These are phyloP conservation scores for Aspergillus tubingensis DNA, from an alignment of 2,329 filamentous ascomycete genomes.

Conservation along the genomic window DNA sequence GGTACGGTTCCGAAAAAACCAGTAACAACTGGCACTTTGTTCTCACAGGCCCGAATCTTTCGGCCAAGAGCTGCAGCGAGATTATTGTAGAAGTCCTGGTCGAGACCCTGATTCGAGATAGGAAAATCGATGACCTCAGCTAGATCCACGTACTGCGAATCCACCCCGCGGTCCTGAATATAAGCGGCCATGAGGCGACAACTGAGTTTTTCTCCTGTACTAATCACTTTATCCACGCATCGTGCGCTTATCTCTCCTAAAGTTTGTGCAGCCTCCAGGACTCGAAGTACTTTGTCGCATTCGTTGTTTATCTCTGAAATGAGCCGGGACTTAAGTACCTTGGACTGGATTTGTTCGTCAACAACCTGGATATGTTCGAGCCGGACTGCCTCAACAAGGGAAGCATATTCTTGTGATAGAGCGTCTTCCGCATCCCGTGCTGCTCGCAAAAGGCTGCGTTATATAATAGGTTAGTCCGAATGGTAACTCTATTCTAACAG, in stretches of 20 bases:
- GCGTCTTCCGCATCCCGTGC: constrained; percentile 53
- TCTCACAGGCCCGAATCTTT: constrained; percentile 65
- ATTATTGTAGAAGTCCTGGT: constrained; percentile 69
- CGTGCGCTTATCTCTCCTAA: constrained; percentile 71
- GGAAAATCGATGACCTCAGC: constrained; percentile 75
- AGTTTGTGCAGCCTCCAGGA: constrained; percentile 63
- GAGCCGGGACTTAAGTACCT: constrained; percentile 60
- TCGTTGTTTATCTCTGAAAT: constrained; percentile 71
- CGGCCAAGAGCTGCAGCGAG: constrained; percentile 63
- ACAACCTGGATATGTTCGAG: constrained; percentile 78
- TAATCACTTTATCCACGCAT: constrained; percentile 84
- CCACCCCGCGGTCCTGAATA: constrained; percentile 76
- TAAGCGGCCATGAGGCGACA: constrained; percentile 88
- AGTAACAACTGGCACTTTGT: constrained; percentile 76
- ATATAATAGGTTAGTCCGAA: not conserved
- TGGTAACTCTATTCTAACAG: too few relatives aligned
- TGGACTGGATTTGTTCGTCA: constrained; percentile 61
- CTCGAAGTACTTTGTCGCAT: constrained; percentile 78
- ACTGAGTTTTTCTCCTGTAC: constrained; percentile 93
- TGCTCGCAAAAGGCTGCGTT: constrained; percentile 47
- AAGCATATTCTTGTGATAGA: constrained; percentile 62
- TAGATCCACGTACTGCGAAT: constrained; percentile 87
- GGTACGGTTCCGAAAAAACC: constrained; percentile 95
- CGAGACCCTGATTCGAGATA: constrained; percentile 56
- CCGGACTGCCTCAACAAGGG: constrained; percentile 77